These are phyloP conservation scores for Sphaerulina vaccinii DNA, from an alignment of 2,329 filamentous ascomycete species.

Conservation along the genomic window DNA sequence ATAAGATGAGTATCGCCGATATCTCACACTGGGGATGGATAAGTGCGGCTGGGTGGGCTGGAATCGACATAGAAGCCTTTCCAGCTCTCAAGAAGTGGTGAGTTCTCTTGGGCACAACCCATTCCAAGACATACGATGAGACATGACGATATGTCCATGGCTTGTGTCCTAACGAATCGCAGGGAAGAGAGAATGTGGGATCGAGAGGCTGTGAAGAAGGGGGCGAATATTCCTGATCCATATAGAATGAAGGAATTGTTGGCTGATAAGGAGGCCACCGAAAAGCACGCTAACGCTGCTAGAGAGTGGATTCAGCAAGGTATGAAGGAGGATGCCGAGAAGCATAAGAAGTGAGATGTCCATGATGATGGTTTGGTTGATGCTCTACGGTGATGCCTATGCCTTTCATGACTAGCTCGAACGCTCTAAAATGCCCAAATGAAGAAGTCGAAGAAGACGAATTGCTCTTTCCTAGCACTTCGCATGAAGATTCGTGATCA, in stretches of 20 bases:
- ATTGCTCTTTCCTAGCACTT: background rate
- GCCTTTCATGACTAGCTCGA: slow-evolving; percentile 12
- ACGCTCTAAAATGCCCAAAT: slow-evolving; percentile 8
- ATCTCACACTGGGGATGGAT: slow-evolving; percentile 82
- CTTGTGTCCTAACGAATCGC: too few species aligned
- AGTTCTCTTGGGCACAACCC: too few species aligned
- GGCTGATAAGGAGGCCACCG: slow-evolving; percentile 57
- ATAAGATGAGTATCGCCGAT: slow-evolving; percentile 68
- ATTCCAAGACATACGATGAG: too few species aligned
- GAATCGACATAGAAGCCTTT: slow-evolving; percentile 71
- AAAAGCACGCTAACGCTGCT: slow-evolving; percentile 51
- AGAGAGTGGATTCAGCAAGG: slow-evolving; percentile 65
- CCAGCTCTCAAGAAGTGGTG: slow-evolving; percentile 71
- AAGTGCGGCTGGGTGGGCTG: slow-evolving; percentile 57
- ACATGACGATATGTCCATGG: too few species aligned
- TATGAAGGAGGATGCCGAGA: slow-evolving; percentile 66
- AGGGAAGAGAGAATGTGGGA: slow-evolving; percentile 70
- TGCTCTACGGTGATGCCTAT: background rate
- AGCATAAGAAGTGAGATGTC: slow-evolving; percentile 27
- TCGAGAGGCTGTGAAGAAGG: slow-evolving; percentile 69
- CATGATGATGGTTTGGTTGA: background rate
- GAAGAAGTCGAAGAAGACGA: background rate
- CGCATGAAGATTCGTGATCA: slow-evolving; percentile 2
- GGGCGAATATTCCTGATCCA: slow-evolving; percentile 62
- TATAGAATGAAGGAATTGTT: slow-evolving; percentile 62